These are phyloP conservation scores for Diddensiella transvaalensis DNA, from an alignment of 805 yeast species.

Conservation along the genomic window DNA sequence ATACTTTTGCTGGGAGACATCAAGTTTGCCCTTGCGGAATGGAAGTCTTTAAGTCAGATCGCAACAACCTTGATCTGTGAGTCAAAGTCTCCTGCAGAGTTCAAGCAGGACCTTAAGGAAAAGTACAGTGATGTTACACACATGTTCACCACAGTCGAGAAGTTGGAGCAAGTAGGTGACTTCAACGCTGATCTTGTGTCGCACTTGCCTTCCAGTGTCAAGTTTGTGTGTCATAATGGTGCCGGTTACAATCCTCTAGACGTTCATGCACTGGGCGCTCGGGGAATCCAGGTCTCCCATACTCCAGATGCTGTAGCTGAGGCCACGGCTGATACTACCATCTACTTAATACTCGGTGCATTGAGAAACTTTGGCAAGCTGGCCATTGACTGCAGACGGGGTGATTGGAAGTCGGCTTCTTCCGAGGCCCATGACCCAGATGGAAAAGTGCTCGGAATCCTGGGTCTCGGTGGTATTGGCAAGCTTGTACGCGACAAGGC, in stretches of 20 bases:
- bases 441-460: constrained; percentile 50
- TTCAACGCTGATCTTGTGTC: constrained; percentile 43
- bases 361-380: constrained; percentile 47
- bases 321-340: constrained; percentile 56
- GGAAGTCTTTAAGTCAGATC: constrained; percentile 51
- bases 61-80: constrained; percentile 47
- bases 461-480: constrained; percentile 66
- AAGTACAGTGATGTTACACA: constrained; percentile 37
- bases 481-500: constrained; percentile 51
- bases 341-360: constrained; percentile 49
- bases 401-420: constrained; percentile 45
- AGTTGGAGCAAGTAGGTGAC: constrained; percentile 39
- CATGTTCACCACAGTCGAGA: constrained; percentile 43
- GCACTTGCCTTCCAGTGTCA: constrained; percentile 38
- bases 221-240: constrained; percentile 47
- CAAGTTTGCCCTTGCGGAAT: constrained; percentile 58
- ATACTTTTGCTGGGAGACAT: constrained; percentile 65
- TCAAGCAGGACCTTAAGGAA: constrained; percentile 35
- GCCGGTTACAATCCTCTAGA: constrained; percentile 59
- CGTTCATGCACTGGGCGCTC: constrained; percentile 38
- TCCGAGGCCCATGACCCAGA: constrained; percentile 48
- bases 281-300: constrained; percentile 48
- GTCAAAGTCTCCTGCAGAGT: constrained; percentile 40
- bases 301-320: constrained; percentile 51
- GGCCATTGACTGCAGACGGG: constrained; percentile 41